phyloP scores from a whole-genome alignment of 805 yeast species.

The Danielozyma ontarioensis region DNA sequence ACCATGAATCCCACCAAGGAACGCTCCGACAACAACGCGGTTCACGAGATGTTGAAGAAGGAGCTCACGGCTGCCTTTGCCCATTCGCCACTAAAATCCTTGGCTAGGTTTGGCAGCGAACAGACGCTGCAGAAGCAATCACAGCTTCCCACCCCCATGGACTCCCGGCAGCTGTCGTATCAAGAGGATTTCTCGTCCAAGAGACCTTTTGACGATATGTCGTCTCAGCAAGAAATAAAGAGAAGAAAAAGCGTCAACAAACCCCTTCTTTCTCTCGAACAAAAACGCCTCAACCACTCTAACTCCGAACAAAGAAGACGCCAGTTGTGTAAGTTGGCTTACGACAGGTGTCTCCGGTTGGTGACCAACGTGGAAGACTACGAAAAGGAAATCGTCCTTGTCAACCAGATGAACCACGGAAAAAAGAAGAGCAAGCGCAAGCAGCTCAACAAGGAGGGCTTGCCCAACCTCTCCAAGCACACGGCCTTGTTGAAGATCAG shows the following conservation, averaged over 20 bases:
- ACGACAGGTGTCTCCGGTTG: conserved; percentile 36
- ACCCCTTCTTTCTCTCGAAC: conserved; percentile 34
- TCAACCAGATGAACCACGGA: conserved; percentile 8
- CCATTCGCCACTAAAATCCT: conserved; percentile 16
- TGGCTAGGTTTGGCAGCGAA: conserved; percentile 6
- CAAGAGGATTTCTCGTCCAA: not conserved
- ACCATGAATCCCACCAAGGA: conserved; percentile 18
- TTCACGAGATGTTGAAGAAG: conserved; percentile 15
- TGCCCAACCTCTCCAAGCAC: conserved; percentile 41
- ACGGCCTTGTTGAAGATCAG: conserved; percentile 37
- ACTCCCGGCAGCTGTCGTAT: conserved; percentile 20
- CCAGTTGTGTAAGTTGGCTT: conserved; percentile 39
- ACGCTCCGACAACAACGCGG: not conserved
- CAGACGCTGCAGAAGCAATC: conserved; percentile 3
- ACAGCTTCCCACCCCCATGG: conserved; percentile 32
- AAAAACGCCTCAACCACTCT: conserved; percentile 38
- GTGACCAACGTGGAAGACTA: conserved; percentile 37
- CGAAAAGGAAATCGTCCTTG: conserved; percentile 23
- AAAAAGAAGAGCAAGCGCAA: conserved; percentile 31
- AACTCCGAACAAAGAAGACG: conserved; percentile 40
- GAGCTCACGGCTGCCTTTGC: conserved; percentile 31
- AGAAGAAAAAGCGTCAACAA: conserved; percentile 30
- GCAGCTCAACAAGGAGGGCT: conserved; percentile 38
- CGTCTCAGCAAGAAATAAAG: conserved; percentile 8
- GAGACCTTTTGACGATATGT: not conserved